These are phyloP conservation scores for Penicillium cosmopolitanum DNA, from an alignment of 495 filamentous ascomycete species.

Conservation along the genomic window DNA sequence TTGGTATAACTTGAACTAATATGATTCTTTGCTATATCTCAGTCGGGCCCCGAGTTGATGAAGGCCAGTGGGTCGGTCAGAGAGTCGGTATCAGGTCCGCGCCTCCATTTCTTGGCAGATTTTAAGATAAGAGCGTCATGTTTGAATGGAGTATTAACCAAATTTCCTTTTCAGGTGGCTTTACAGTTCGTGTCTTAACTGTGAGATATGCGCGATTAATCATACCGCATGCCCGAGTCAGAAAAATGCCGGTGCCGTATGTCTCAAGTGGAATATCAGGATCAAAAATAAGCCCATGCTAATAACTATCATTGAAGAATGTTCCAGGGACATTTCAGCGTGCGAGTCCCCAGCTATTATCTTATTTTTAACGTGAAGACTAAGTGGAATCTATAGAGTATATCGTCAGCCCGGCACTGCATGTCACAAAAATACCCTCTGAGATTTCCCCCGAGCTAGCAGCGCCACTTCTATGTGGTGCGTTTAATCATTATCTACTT, in stretches of 20 bases:
- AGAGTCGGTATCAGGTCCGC: slow-evolving; percentile 45
- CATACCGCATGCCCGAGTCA: slow-evolving; percentile 49
- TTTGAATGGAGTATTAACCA: neutral
- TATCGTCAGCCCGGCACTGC: slow-evolving; percentile 43
- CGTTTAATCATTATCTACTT: neutral
- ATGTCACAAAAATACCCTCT: slow-evolving; percentile 43
- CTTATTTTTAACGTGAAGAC: neutral
- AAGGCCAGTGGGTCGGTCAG: slow-evolving; percentile 37
- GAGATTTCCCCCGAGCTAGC: slow-evolving; percentile 38
- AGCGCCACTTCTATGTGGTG: slow-evolving; percentile 48
- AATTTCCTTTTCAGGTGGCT: slow-evolving; percentile 38
- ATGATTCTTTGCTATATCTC: neutral
- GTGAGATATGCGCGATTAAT: slow-evolving; percentile 51
- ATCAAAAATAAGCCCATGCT: neutral
- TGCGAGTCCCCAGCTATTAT: slow-evolving; percentile 11
- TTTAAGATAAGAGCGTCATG: neutral
- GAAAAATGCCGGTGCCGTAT: slow-evolving; percentile 49
- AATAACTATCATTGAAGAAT: slow-evolving; percentile 29
- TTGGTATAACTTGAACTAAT: neutral
- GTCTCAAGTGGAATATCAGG: slow-evolving; percentile 8
- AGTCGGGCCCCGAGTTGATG: slow-evolving; percentile 39
- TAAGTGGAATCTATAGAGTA: slow-evolving; percentile 32
- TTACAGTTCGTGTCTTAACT: slow-evolving; percentile 46
- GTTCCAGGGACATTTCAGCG: slow-evolving; percentile 51
- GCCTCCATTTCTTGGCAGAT: neutral